Evolutionary conservation across 805 yeast genomes (phyloP).

Genomic region (Candida orba): DNA sequence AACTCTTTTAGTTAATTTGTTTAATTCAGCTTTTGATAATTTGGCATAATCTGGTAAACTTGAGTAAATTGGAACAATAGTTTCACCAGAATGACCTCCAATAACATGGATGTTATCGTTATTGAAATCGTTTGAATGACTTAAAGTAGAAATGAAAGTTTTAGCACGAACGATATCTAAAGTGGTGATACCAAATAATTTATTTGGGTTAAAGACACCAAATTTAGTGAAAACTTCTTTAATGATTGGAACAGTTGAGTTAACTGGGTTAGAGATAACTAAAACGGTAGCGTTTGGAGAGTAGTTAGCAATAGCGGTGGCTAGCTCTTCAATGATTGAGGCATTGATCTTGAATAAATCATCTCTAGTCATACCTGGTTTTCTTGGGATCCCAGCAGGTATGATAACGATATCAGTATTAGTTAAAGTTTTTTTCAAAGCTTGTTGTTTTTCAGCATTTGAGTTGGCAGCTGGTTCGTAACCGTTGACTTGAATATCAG

Average conservation of each 20-base stretch:
- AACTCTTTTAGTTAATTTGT: constrained; percentile 69
- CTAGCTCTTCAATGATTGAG: constrained; percentile 65
- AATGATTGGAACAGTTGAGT: constrained; percentile 87
- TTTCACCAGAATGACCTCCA: constrained; percentile 95
- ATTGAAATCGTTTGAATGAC: constrained; percentile 19
- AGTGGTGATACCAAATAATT: constrained; percentile 83
- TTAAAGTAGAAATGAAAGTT: constrained; percentile 30
- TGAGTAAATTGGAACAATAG: constrained; percentile 72
- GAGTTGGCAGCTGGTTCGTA: constrained; percentile 57
- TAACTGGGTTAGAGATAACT: constrained; percentile 89
- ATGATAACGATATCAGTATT: constrained; percentile 43
- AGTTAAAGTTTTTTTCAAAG: constrained; percentile 21
- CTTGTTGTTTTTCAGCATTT: constrained; percentile 39
- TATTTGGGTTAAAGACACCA: constrained; percentile 62
- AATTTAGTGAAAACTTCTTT: constrained; percentile 67
- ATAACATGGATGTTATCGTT: constrained; percentile 60
- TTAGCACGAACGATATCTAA: constrained; percentile 85
- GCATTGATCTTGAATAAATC: constrained; percentile 83
- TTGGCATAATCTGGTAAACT: constrained; percentile 13
- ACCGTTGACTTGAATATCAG: constrained; percentile 53
- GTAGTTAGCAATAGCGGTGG: constrained; percentile 63
- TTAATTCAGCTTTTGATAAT: constrained; percentile 19
- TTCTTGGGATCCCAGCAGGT: constrained; percentile 91
- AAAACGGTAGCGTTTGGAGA: constrained; percentile 73
- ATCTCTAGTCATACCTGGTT: constrained; percentile 93